Base-by-base conservation (phyloP, 805 yeast genomes). In the Kuraishia ogatae region DNA sequence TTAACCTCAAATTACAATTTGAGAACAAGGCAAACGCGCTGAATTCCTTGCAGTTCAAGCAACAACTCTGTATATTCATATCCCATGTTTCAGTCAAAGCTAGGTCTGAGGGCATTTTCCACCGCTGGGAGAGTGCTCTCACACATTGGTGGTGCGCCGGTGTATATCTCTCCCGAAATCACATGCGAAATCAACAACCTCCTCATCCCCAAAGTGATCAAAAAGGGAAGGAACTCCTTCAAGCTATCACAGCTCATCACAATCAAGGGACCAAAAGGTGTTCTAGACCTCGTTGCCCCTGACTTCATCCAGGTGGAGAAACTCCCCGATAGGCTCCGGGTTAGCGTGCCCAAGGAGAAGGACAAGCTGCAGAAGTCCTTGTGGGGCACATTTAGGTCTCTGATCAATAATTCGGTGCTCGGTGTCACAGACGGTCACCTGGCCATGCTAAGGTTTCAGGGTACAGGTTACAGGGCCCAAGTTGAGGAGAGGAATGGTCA, bases 371-470 rank as follows among this genome's bases (percentile, higher is more conserved):
- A 94, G 73, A 82, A 86, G 60, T 75, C 96, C 20, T 82, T 94
- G 81, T 94, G 98, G 98, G 99, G 99, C 19, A 94, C 98, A 6
- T 79, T 86, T 53, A 81, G 99, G 67, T 79, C 96, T 0, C 75
- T 85, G 56, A 68, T 94, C 51, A 82, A 84, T 63, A 93, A 93
- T 71, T 81, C 87, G 61, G 78, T 93, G 28, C 75, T 81, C 43
- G 99, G 99, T 53, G 96, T 91, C 47, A 83, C 90, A 48, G 98
- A 92, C 63, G 98, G 98, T 15, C 98, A 94, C 68, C 71, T 90
- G 58, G 83, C 94, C 24, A 87, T 92, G 55, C 77, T 94, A 59
- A 88, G 84, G 71, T 85, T 94, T 61, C 96, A 90, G 19, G 99
- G 99, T 60, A 93, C 98, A 13, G 99, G 99, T 68, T 94, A 88